Evolutionary conservation across 1,284 basidiomycete species (phyloP).

Genomic region (Puccinia horiana): DNA sequence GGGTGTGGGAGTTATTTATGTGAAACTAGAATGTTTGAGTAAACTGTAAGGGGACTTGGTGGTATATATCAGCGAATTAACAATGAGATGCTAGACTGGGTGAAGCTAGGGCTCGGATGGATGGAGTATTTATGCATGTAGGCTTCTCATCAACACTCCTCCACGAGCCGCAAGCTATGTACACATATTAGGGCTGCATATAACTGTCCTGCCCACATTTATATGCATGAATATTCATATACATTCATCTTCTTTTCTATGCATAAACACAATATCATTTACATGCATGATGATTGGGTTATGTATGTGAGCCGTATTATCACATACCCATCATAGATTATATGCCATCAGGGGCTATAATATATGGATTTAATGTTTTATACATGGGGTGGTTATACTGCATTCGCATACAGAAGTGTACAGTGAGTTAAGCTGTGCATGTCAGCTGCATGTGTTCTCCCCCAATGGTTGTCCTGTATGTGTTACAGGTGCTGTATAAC

Average conservation of each 20-base stretch:
- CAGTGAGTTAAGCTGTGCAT: background rate
- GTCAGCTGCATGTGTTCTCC: background rate
- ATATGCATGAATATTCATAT: background rate
- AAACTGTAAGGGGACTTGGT: background rate
- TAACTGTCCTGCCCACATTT: background rate
- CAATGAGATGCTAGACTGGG: background rate
- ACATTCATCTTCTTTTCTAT: background rate
- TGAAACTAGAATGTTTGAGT: constrained; percentile 11
- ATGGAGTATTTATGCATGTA: constrained; percentile 24
- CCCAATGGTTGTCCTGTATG: background rate
- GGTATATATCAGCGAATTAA: background rate
- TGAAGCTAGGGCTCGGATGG: background rate
- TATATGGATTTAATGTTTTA: background rate
- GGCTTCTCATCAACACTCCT: background rate
- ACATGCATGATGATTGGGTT: background rate
- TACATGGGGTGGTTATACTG: background rate
- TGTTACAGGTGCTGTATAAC: constrained; percentile 5
- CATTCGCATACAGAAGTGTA: background rate
- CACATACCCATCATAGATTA: background rate
- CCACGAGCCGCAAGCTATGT: background rate
- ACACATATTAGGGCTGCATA: background rate
- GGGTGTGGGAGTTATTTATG: background rate
- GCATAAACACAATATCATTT: background rate
- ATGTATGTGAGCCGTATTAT: background rate
- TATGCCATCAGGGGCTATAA: background rate